Evolutionary conservation across 805 yeast genomes (phyloP).

Genomic region (Candida odintsovae): DNA sequence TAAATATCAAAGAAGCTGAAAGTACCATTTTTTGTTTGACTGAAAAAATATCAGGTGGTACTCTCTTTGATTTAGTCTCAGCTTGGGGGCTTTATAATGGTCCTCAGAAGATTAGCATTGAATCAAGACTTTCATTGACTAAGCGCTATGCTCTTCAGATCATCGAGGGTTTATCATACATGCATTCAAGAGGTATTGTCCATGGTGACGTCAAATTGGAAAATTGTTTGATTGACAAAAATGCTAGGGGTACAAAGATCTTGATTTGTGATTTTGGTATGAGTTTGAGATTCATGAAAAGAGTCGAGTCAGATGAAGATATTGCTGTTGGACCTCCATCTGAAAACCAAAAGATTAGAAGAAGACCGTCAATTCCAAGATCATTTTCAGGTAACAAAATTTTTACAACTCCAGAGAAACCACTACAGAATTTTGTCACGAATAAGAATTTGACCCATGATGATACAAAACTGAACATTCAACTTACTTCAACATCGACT

Average conservation of each 20-base stretch:
- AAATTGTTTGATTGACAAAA: slow-evolving; percentile 57
- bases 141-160: slow-evolving; percentile 46
- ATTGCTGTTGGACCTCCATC: slow-evolving; percentile 23
- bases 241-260: slow-evolving; percentile 29
- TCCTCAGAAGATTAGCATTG: slow-evolving; percentile 24
- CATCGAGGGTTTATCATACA: slow-evolving; percentile 49
- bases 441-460: slow-evolving; percentile 27
- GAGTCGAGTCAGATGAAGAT: slow-evolving; percentile 14
- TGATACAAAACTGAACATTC: slow-evolving; percentile 17
- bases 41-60: slow-evolving; percentile 65
- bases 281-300: slow-evolving; percentile 34
- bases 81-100: slow-evolving; percentile 50
- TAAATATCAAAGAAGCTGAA: slow-evolving; percentile 55
- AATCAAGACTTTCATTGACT: slow-evolving; percentile 30
- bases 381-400: slow-evolving; percentile 26
- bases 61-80: slow-evolving; percentile 70
- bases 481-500: not conserved
- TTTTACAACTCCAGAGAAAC: slow-evolving; percentile 5
- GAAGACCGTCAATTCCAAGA: slow-evolving; percentile 28
- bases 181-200: slow-evolving; percentile 65
- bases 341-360: slow-evolving; percentile 10
- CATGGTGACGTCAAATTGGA: slow-evolving; percentile 76
- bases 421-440: slow-evolving; percentile 20
- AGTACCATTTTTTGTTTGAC: slow-evolving; percentile 69
- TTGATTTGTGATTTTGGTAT: slow-evolving; percentile 88